Conservation (phyloP, 2,329 filamentous ascomycete genomes). For the Sporothrix schenckii region DNA sequence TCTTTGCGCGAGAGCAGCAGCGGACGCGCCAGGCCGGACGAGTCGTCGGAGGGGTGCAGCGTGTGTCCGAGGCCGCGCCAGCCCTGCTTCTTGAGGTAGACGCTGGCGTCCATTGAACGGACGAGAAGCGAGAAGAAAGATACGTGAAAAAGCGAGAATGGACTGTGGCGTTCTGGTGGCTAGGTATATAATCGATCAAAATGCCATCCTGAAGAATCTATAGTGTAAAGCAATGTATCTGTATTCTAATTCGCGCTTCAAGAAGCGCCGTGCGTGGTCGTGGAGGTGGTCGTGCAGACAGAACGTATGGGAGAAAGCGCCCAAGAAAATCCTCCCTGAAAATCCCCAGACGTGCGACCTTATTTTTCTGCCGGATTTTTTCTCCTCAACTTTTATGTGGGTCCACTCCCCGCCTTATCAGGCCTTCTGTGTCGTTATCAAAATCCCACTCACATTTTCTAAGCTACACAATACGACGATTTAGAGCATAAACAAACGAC, state of each 20-base stretch:
- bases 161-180: background rate
- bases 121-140: background rate
- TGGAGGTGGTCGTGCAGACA: background rate
- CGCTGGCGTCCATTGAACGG: slow-evolving; percentile 75
- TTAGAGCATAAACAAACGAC: background rate
- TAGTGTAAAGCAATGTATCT: background rate
- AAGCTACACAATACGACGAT: background rate
- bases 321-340: background rate
- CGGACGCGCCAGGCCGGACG: slow-evolving; percentile 78
- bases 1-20: slow-evolving; percentile 81
- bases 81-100: slow-evolving; percentile 80
- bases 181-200: background rate
- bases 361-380: slow-evolving; percentile 32
- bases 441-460: background rate
- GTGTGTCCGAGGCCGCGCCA: slow-evolving; percentile 90
- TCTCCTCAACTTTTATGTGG: slow-evolving; percentile 25
- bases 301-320: slow-evolving; percentile 5
- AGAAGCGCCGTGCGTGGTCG: background rate
- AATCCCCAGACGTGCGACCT: background rate
- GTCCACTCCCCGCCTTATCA: background rate
- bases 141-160: background rate
- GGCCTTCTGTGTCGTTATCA: background rate
- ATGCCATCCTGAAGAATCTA: background rate
- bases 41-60: slow-evolving; percentile 73
- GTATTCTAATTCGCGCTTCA: background rate